These are phyloP conservation scores for Mycena sp. DNA, from an alignment of 1,284 basidiomycete species.

Conservation along the genomic window DNA sequence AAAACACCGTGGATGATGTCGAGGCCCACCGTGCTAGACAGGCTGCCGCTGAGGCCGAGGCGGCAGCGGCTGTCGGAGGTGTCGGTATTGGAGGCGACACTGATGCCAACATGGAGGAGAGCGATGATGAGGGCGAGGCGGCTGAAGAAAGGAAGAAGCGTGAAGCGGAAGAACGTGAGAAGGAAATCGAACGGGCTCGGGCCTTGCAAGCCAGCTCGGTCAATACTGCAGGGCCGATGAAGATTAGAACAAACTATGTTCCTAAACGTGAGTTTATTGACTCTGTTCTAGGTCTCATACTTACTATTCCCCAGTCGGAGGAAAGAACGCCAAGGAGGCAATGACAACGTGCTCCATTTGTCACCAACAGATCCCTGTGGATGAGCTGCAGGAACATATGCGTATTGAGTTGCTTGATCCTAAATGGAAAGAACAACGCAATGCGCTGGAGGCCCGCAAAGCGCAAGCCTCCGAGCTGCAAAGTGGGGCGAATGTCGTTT, in stretches of 20 bases:
- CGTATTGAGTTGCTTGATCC: slow-evolving; percentile 98
- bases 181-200: slow-evolving; percentile 81
- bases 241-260: slow-evolving; percentile 97
- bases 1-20: slow-evolving; percentile 86
- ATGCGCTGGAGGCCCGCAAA: slow-evolving; percentile 86
- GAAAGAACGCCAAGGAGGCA: slow-evolving; percentile 72
- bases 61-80: slow-evolving; percentile 72
- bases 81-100: slow-evolving; percentile 60
- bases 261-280: slow-evolving; percentile 77
- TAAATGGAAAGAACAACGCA: slow-evolving; percentile 95
- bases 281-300: not conserved
- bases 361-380: slow-evolving; percentile 92
- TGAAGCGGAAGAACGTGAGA: slow-evolving; percentile 80
- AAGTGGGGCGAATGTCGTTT: slow-evolving; percentile 90
- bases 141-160: slow-evolving; percentile 68
- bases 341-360: slow-evolving; percentile 94
- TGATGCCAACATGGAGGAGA: slow-evolving; percentile 79
- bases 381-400: slow-evolving; percentile 97
- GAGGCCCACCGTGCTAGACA: slow-evolving; percentile 83
- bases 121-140: slow-evolving; percentile 77
- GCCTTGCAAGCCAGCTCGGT: slow-evolving; percentile 81
- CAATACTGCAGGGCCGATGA: slow-evolving; percentile 87
- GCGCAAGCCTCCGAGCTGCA: slow-evolving; percentile 90
- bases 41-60: slow-evolving; percentile 82
- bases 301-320: slow-evolving; percentile 59